Evolutionary conservation across 208 protist genomes (phyloP), one percentile per base, ranked within the genome.

Genomic region (Leptomonas pyrrhocoris): DNA sequence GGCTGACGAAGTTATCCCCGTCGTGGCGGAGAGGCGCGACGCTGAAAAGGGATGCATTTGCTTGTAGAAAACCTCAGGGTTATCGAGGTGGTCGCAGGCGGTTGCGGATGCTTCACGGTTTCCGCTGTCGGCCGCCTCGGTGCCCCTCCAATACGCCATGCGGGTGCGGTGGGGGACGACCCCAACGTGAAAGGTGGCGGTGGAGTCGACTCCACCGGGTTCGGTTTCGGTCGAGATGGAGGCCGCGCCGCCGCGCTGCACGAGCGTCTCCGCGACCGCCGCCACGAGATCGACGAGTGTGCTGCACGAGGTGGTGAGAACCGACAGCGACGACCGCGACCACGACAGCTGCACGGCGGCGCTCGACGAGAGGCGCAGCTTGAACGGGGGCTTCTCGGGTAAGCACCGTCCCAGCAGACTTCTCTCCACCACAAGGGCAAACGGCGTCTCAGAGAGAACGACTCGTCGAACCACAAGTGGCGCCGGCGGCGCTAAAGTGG

Each of bases 251-350:
- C 54, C 64, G n/a, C 64, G 64, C 27, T 43, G 64, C 0, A 61
- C 38, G 3, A 61, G 31, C 27, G 64, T 45, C 54, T 70, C 45
- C 1, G 38, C 31, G 19, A 77, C 42, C 13, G 72, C 60, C 1
- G 64, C 27, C 16, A 64, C 72, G 31, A 70, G 28, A 28, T 77
- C 72, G 16, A 40, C 21, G 23, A 77, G 50, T 25, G 46, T 43
- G 11, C 40, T 72, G 42, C 63, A 67, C 19, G 64, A 54, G 2
- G 72, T 77, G 0, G 64, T 56, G 13, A 77, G 64, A 0, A 72
- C 72, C 4, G 72, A 77, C 31, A 77, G 57, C n/a, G 62, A 50
- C 16, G 72, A 66, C 31, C 72, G 63, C 40, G 72, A 77, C 72
- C 72, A 77, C 28, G 64, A 50, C 13, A 77, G 25, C 7, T 36